Conservation (phyloP, 306 rosid genomes). For the Phaseolus lunatus region DNA sequence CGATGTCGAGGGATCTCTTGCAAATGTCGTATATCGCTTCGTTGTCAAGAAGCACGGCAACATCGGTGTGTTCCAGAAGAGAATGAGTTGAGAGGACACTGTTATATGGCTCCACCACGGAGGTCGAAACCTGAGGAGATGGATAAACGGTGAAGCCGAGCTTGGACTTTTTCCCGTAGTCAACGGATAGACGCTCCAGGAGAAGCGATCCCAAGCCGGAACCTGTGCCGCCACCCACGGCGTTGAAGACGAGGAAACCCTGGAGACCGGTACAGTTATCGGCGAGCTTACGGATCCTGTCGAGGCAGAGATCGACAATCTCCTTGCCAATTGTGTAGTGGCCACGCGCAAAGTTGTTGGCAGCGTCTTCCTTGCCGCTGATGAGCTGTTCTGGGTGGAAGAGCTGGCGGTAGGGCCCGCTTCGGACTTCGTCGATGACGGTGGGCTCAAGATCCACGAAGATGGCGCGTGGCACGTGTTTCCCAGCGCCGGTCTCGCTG, state of each 20-base stretch:
- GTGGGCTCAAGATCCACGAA: conserved; percentile 95
- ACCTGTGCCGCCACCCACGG: conserved; percentile 90
- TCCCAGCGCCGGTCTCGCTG: conserved; percentile 91
- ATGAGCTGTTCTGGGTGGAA: conserved; percentile 96
- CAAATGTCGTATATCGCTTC: conserved; percentile 93
- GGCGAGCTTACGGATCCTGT: conserved; percentile 79
- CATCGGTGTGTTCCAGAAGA: conserved; percentile 90
- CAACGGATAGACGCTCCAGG: conserved; percentile 85
- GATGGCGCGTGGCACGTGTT: conserved; percentile 88
- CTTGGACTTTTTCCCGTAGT: conserved; percentile 82
- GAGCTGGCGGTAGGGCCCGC: conserved; percentile 88
- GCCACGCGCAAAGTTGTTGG: conserved; percentile 93
- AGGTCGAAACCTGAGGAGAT: conserved; percentile 88
- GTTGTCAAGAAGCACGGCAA: conserved; percentile 76
- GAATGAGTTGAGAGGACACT: conserved; percentile 93
- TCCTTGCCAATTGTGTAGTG: conserved; percentile 91
- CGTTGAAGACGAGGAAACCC: conserved; percentile 90
- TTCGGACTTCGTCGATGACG: conserved; percentile 87
- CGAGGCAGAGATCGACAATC: conserved; percentile 92
- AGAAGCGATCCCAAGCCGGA: conserved; percentile 87
- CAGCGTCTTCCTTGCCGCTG: conserved; percentile 91
- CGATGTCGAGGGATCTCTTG: conserved; percentile 81
- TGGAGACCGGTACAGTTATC: conserved; percentile 92
- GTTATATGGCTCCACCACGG: conserved; percentile 91
- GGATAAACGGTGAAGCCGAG: conserved; percentile 89